Conservation (phyloP, 495 filamentous ascomycete species). For the Hypoxylon crocopeplum region DNA sequence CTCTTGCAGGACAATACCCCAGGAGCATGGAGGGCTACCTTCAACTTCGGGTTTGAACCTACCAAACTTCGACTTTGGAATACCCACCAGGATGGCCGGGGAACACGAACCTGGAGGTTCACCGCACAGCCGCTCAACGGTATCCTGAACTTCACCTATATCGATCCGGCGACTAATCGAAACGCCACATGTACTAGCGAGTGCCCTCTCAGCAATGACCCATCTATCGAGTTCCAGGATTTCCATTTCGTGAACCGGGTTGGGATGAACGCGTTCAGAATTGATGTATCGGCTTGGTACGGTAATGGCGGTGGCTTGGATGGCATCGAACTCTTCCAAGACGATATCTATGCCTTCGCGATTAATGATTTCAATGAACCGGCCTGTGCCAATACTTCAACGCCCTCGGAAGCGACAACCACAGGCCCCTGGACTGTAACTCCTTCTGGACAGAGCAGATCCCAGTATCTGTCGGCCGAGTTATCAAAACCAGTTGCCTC, state of each 20-base stretch:
- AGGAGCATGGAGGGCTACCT: conserved; percentile 85
- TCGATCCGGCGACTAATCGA: conserved; percentile 70
- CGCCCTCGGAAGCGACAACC: conserved; percentile 66
- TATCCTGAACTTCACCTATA: conserved; percentile 96
- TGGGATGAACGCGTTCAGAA: conserved; percentile 85
- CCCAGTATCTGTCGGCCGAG: conserved; percentile 76
- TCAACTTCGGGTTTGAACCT: conserved; percentile 81
- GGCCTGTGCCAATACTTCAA: conserved; percentile 70
- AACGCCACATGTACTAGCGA: conserved; percentile 73
- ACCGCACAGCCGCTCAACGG: conserved; percentile 83
- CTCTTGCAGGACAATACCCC: conserved; percentile 78
- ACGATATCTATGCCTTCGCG: conserved; percentile 86
- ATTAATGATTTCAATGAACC: conserved; percentile 89
- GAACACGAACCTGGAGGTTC: conserved; percentile 85
- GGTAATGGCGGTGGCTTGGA: conserved; percentile 85
- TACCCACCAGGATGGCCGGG: conserved; percentile 82
- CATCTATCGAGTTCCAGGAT: conserved; percentile 75
- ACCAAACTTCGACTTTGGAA: conserved; percentile 90
- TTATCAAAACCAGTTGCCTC: conserved; percentile 60
- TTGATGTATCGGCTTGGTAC: conserved; percentile 87
- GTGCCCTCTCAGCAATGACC: conserved; percentile 78
- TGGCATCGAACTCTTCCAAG: conserved; percentile 88
- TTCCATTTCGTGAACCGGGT: conserved; percentile 88
- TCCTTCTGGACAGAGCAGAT: conserved; percentile 65
- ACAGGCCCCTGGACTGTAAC: conserved; percentile 78